Conservation (phyloP, 768 basidiomycete genomes). For the Dentipellis sp. region DNA sequence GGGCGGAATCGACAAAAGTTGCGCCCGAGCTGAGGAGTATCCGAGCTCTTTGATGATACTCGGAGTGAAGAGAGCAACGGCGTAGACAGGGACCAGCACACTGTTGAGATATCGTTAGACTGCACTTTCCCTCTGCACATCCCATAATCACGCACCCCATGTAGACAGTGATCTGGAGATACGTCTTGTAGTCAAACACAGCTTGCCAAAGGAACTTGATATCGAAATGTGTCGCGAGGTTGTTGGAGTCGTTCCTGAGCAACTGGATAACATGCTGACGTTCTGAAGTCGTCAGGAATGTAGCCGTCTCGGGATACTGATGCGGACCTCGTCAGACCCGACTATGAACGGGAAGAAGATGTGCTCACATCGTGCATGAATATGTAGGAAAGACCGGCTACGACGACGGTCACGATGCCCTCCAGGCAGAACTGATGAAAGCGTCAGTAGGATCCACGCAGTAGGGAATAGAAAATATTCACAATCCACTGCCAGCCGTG, state of each 20-base stretch:
- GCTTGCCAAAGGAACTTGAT: constrained; percentile 26
- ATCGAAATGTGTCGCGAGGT: constrained; percentile 25
- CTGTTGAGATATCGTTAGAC: constrained; percentile 15
- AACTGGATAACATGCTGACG: constrained; percentile 21
- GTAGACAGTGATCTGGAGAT: constrained; percentile 25
- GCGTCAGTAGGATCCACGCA: background rate
- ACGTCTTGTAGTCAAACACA: constrained; percentile 22
- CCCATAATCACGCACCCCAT: constrained; percentile 18
- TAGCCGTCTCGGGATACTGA: constrained; percentile 35
- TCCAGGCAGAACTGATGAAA: background rate
- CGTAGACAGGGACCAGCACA: constrained; percentile 36
- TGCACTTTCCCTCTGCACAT: background rate
- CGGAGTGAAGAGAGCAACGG: constrained; percentile 29
- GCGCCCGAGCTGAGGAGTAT: constrained; percentile 34
- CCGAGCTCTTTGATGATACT: constrained; percentile 30
- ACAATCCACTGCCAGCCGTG: constrained; percentile 43
- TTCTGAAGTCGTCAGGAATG: constrained; percentile 29
- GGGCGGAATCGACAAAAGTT: constrained; percentile 29
- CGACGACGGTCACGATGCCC: constrained; percentile 20
- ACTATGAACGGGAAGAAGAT: background rate
- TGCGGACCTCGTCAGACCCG: background rate
- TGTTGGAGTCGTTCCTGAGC: constrained; percentile 19
- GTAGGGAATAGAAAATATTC: constrained; percentile 12
- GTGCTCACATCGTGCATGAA: constrained; percentile 28
- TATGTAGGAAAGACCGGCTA: constrained; percentile 32